These are phyloP conservation scores for Ophiostoma sp. DNA, from an alignment of 2,329 filamentous ascomycete genomes.

Conservation along the genomic window DNA sequence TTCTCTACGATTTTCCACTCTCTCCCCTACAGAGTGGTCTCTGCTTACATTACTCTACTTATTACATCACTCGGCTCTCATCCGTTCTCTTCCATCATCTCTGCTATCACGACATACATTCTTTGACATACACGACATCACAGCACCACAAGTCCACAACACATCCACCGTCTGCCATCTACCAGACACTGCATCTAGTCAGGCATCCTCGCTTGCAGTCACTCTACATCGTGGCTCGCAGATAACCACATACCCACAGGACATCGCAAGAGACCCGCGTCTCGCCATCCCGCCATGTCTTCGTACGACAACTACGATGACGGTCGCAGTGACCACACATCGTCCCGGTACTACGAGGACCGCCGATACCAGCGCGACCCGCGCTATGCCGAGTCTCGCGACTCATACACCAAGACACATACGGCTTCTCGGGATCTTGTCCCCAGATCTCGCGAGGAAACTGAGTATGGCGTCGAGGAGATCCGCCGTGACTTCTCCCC, in stretches of 20 bases:
- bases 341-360: slow-evolving; percentile 47
- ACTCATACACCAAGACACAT: slow-evolving; percentile 44
- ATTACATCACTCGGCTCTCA: not conserved
- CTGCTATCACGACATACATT: not conserved
- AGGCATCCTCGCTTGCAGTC: not conserved
- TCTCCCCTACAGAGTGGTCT: not conserved
- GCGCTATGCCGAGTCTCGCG: slow-evolving; percentile 50
- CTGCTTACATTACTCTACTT: not conserved
- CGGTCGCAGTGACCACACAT: slow-evolving; percentile 34
- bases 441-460: slow-evolving; percentile 62
- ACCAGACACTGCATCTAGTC: not conserved
- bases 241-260: not conserved
- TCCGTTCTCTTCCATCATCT: not conserved
- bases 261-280: not conserved
- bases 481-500: slow-evolving; percentile 80
- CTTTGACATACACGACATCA: not conserved
- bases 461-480: slow-evolving; percentile 72
- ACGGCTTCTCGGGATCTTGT: slow-evolving; percentile 48
- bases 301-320: slow-evolving; percentile 53
- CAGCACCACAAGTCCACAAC: not conserved
- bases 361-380: slow-evolving; percentile 48
- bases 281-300: slow-evolving; percentile 34
- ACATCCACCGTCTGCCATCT: not conserved
- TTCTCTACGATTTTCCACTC: not conserved
- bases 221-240: not conserved